A percentile compares a stretch with the other conserved stretches of the same genome.
Conservation (phyloP, 169 alveolate genomes). For the Hepatocystis sp. region DNA sequence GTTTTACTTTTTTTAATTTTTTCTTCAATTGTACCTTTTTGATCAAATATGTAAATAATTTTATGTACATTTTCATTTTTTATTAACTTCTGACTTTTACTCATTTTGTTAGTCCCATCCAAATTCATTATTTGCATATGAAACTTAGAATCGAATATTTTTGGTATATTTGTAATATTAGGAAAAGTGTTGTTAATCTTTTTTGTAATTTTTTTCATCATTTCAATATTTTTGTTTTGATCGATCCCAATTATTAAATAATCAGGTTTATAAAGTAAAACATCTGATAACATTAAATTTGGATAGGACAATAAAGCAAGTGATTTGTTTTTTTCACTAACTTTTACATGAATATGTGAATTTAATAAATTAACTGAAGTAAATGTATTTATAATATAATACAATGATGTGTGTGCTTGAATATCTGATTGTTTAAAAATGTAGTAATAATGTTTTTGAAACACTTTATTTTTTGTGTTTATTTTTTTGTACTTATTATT, state of each 20-base stretch:
- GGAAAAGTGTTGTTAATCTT: conserved; percentile 27
- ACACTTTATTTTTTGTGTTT: neutral
- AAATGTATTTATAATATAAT: conserved; percentile 65
- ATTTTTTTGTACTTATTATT: neutral
- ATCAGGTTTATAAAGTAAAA: conserved; percentile 48
- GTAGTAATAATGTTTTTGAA: conserved; percentile 50
- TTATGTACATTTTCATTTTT: conserved; percentile 7
- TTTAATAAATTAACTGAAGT: conserved; percentile 37
- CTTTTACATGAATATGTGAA: conserved; percentile 52
- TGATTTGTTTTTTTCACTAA: conserved; percentile 23
- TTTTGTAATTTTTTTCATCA: conserved; percentile 49
- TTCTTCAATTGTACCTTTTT: conserved; percentile 35
- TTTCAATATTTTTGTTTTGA: conserved; percentile 56
- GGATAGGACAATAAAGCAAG: conserved; percentile 59
- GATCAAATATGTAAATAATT: conserved; percentile 54
- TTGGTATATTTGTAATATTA: conserved; percentile 5
- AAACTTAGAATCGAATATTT: conserved; percentile 35
- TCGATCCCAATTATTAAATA: conserved; percentile 55
- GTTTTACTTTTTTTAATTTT: conserved; percentile 64
- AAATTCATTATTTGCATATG: conserved; percentile 47
- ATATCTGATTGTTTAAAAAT: conserved; percentile 68
- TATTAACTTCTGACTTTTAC: conserved; percentile 16
- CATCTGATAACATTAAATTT: conserved; percentile 71
- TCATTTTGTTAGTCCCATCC: conserved; percentile 68
- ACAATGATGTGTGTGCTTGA: conserved; percentile 39